A percentile compares a stretch with the other conserved stretches of the same genome.
Conservation (phyloP, 129 eudicot species). For the Smallanthus sonchifolius region DNA sequence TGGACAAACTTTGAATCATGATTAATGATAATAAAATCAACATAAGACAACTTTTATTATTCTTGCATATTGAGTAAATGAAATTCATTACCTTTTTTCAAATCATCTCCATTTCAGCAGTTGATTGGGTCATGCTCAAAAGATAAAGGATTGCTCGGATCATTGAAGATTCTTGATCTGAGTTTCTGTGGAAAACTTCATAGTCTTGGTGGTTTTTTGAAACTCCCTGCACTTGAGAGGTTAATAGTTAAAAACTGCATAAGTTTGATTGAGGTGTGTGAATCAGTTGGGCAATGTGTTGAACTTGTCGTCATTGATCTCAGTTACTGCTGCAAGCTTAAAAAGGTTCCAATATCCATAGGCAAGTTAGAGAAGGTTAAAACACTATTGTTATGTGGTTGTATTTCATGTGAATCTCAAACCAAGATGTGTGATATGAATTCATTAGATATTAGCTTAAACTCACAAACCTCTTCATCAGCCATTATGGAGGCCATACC, state of each 20-base stretch:
- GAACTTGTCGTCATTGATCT: slow-evolving; percentile 2
- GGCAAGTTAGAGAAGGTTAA: not conserved
- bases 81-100: too few species aligned
- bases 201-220: not conserved
- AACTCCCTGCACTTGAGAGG: not conserved
- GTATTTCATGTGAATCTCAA: not conserved
- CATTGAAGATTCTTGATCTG: slow-evolving; percentile 7
- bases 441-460: too few species aligned
- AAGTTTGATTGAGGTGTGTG: not conserved
- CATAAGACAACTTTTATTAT: too few species aligned
- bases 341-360: not conserved
- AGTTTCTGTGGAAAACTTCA: not conserved
- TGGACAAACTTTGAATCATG: too few species aligned
- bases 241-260: not conserved
- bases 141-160: not conserved
- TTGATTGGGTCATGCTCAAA: not conserved
- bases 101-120: not conserved
- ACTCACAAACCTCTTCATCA: too few species aligned
- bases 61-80: too few species aligned
- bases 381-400: not conserved
- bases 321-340: not conserved
- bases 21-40: too few species aligned
- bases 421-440: too few species aligned
- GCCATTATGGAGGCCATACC: not conserved
- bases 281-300: not conserved